Evolutionary conservation across 305 asterid species (phyloP).

Genomic region (Plantago lanceolata): DNA sequence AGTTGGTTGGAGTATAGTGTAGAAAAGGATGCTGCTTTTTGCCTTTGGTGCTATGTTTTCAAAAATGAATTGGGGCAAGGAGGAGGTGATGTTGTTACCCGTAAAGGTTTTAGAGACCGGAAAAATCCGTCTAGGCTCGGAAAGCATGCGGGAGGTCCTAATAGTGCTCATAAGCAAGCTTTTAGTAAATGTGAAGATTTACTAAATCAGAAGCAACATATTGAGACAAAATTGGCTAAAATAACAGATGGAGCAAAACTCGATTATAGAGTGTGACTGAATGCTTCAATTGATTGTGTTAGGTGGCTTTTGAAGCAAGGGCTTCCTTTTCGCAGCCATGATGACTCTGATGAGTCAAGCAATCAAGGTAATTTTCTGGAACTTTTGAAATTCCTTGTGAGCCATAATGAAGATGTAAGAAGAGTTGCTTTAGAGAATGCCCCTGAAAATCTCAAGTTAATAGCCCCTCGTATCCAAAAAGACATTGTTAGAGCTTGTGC

Average conservation of each 20-base stretch:
- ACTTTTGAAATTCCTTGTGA: neutral
- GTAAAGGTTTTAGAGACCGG: neutral
- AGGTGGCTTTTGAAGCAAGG: slow-evolving; percentile 1
- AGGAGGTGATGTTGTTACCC: neutral
- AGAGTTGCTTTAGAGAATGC: neutral
- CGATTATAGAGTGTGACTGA: no score
- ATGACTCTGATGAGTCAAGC: neutral
- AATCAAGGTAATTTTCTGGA: neutral
- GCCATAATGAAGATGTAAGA: neutral
- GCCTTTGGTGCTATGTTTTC: neutral
- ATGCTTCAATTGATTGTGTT: neutral
- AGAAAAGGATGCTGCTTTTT: neutral
- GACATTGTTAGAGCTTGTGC: neutral
- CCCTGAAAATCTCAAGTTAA: neutral
- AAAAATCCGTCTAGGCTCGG: neutral
- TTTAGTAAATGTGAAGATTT: no score
- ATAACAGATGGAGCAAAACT: no score
- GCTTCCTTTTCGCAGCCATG: neutral
- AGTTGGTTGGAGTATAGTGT: neutral
- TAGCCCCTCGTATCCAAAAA: neutral
- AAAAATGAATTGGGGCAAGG: neutral
- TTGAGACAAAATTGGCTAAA: no score
- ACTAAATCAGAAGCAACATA: no score
- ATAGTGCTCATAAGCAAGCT: neutral
- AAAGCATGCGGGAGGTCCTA: neutral